These are phyloP conservation scores for Pichia californica DNA, from an alignment of 805 yeast species.

Conservation along the genomic window DNA sequence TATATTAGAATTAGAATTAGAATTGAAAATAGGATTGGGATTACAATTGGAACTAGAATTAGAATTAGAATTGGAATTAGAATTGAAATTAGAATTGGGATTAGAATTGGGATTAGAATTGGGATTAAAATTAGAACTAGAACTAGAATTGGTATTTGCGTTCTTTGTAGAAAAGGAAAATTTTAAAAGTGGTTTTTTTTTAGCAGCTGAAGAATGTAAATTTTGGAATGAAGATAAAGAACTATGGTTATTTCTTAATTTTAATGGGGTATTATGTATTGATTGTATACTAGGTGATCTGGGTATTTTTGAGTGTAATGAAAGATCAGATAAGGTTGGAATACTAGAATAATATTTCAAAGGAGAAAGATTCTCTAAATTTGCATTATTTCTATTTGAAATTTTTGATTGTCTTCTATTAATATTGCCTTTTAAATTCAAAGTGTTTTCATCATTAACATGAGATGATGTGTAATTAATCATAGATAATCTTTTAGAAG, in stretches of 20 bases:
- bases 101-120: background rate
- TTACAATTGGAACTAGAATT: too few relatives aligned
- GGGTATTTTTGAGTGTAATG: conserved; percentile 3
- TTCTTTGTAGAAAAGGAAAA: background rate
- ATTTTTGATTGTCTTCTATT: background rate
- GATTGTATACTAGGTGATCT: conserved; percentile 1
- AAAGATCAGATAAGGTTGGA: background rate
- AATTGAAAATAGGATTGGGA: background rate
- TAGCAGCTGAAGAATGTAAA: background rate
- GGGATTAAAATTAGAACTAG: too few relatives aligned
- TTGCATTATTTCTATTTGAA: background rate
- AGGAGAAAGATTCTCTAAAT: background rate
- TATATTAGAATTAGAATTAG: too few relatives aligned
- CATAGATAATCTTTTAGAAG: background rate
- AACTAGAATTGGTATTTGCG: background rate
- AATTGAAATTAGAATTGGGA: too few relatives aligned
- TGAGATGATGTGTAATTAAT: background rate
- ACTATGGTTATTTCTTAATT: background rate
- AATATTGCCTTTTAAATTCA: too few relatives aligned
- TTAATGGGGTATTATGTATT: background rate
- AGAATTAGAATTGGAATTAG: background rate
- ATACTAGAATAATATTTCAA: background rate
- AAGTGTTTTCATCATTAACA: background rate
- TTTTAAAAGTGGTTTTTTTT: background rate
- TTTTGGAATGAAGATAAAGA: background rate